Evolutionary conservation across 352 stramenopile genomes (phyloP), one percentile per base, ranked within the genome.

Genomic region (Pythium inflatum): DNA sequence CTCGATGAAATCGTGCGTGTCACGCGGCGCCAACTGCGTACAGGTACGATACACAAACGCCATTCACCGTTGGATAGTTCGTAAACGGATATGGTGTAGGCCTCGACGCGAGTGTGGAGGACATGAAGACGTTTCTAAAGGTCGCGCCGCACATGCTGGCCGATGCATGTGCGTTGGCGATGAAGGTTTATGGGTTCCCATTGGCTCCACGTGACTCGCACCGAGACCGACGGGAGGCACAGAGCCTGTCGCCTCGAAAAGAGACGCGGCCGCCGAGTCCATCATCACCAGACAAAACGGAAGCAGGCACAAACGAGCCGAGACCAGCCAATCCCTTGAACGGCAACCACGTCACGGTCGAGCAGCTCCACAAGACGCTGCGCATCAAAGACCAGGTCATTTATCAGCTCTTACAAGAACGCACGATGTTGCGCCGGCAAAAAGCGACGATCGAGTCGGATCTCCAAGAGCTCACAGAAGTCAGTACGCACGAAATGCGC

Each of bases 341-440:
- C 13, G 20, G 14, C 8, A 30, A 27, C 28, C 27, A 54, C 18
- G 48, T 33, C 16, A 51, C 58, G 0, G 43, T 68, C 12, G 43
- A 61, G 11, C 62, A 69, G 16, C 31, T 75, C 0, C 71, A 83
- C 25, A 75, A 70, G 36, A 66, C 86, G 13, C 58, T 95, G 25
- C 74, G 75, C 9, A 76, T 94, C 28, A 95, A 94, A 60, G 88
- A 95, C 63, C 78, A 95, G 73, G 91, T 93, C 79, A 93, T 94
- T 40, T 94, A 88, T 66, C 76, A 91, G 53, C 60, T 95, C 20
- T 65, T 94, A 12, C 86, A 90, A 51, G 84, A 95, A 49, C 81
- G 85, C 6, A 78, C 79, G 6, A 56, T 73, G 9, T 70, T 92
- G 71, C 77, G 85, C 24, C 80, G 77, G 31, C 74, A 93, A 49